Base-by-base conservation (phyloP, 2,329 filamentous ascomycete genomes). In the Sporothrix phasma region DNA sequence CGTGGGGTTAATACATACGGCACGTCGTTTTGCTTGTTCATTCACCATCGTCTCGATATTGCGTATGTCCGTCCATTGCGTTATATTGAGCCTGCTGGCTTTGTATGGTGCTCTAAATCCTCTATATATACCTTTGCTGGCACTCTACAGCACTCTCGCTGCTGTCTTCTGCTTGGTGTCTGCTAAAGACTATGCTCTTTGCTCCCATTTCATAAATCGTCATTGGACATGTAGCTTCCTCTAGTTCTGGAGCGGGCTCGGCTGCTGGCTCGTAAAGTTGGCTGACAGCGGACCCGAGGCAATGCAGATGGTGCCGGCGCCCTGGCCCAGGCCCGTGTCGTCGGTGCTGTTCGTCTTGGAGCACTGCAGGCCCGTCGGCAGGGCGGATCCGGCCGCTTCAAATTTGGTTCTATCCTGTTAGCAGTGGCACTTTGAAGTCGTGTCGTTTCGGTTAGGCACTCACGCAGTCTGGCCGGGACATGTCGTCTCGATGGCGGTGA, bases 401-500 rank as follows among this genome's bases (percentile, higher is more conserved):
- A 64, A 67, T 1, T 61, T 45, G 43, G 61, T 67, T 10, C 51
- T 63, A 22, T 19, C 37, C 1, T 19, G 26, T 60, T 13, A 61
- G 26, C n/a, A n/a, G n/a, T n/a, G n/a, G n/a, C n/a, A n/a, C n/a
- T n/a, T n/a, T n/a, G n/a, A n/a, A n/a, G n/a, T n/a, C n/a, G n/a
- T n/a, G n/a, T n/a, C n/a, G n/a, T n/a, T n/a, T n/a, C n/a, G n/a
- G n/a, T n/a, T n/a, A n/a, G n/a, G n/a, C n/a, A n/a, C 64, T 1
- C 63, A 66, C 63, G 41, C n/a, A 5, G 67, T 65, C 64, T 62
- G 49, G 43, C 68, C 69, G 1, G 76, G 73, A 69, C 80, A 83
- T 15, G 76, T 73, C 31, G 73, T 72, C 72, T 83, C 78, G 49
- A 80, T 72, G 70, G 81, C 66, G n/a, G 74, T 76, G 49, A 81